phyloP scores from a whole-genome alignment of 768 basidiomycete genomes.

The Tulasnella calospora region DNA sequence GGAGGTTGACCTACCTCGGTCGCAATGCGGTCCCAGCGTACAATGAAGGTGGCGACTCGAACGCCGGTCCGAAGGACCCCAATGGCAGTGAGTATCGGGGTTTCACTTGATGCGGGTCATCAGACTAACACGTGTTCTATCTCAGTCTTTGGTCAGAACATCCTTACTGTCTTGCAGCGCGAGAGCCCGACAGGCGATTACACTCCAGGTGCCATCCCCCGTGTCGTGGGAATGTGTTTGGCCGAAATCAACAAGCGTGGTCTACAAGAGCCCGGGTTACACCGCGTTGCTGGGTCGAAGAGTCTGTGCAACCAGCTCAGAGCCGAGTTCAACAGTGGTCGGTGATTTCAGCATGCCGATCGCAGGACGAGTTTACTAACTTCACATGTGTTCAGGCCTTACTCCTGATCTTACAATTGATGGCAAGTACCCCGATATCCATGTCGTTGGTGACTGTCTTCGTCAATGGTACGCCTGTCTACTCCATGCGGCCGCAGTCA shows the following conservation, averaged over 20 bases:
- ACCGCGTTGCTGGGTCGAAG: conserved; percentile 76
- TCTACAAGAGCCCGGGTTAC: conserved; percentile 66
- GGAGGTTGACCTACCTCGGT: conserved; percentile 75
- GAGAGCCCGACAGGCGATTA: conserved; percentile 52
- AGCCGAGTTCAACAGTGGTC: conserved; percentile 71
- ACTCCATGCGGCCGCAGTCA: background rate
- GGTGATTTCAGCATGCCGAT: conserved; percentile 17
- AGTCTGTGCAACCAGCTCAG: conserved; percentile 64
- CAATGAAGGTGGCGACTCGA: conserved; percentile 43
- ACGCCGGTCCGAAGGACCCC: conserved; percentile 13
- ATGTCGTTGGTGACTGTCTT: conserved; percentile 76
- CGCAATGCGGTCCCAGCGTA: conserved; percentile 67
- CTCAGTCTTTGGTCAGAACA: conserved; percentile 70
- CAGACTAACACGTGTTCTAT: background rate
- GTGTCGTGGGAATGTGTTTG: conserved; percentile 60
- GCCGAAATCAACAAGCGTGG: conserved; percentile 69
- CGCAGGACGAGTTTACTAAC: background rate
- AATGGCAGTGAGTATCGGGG: conserved; percentile 10
- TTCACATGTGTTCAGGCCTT: conserved; percentile 21
- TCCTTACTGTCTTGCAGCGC: conserved; percentile 61
- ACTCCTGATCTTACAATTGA: conserved; percentile 36
- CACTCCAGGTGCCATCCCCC: conserved; percentile 57
- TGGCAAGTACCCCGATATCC: conserved; percentile 52
- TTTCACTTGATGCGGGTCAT: background rate
- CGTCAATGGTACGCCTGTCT: conserved; percentile 60